These are phyloP conservation scores for Globisporangium echinulatum DNA, from an alignment of 352 stramenopile genomes.

Conservation along the genomic window DNA sequence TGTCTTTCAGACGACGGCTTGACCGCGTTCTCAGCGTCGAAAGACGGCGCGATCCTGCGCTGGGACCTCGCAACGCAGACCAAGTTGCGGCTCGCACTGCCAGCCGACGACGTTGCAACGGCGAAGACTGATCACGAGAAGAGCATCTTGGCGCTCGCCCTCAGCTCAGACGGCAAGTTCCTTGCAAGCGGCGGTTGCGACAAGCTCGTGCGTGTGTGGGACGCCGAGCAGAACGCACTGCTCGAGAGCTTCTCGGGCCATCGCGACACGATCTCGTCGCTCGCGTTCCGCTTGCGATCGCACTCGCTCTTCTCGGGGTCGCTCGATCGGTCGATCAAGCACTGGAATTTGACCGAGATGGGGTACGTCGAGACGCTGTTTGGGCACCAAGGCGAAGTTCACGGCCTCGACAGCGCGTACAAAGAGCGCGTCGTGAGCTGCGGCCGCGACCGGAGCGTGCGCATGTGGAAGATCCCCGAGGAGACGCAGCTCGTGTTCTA, in stretches of 20 bases:
- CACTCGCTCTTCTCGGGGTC: constrained; percentile 91
- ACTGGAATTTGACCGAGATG: constrained; percentile 95
- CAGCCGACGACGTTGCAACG: constrained; percentile 53
- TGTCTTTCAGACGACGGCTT: constrained; percentile 86
- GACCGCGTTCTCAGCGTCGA: constrained; percentile 87
- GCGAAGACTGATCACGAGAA: constrained; percentile 72
- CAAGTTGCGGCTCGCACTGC: constrained; percentile 61
- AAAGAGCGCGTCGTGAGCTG: constrained; percentile 89
- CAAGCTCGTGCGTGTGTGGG: constrained; percentile 89
- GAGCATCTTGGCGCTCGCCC: constrained; percentile 78
- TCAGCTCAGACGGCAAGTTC: constrained; percentile 90
- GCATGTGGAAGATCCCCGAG: constrained; percentile 94
- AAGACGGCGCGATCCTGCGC: constrained; percentile 89
- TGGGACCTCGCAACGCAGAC: constrained; percentile 84
- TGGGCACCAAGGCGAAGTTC: constrained; percentile 88
- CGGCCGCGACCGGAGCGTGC: constrained; percentile 88
- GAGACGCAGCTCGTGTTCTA: constrained; percentile 94
- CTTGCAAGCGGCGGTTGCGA: constrained; percentile 88
- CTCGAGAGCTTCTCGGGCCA: constrained; percentile 89
- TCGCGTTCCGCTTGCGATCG: constrained; percentile 86
- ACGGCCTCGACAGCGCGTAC: constrained; percentile 86
- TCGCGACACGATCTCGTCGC: constrained; percentile 80
- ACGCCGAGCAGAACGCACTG: constrained; percentile 62
- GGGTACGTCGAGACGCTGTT: constrained; percentile 95
- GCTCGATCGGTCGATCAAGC: constrained; percentile 90